These are phyloP conservation scores for Marasmius oreades DNA, from an alignment of 1,284 basidiomycete species.

Conservation along the genomic window DNA sequence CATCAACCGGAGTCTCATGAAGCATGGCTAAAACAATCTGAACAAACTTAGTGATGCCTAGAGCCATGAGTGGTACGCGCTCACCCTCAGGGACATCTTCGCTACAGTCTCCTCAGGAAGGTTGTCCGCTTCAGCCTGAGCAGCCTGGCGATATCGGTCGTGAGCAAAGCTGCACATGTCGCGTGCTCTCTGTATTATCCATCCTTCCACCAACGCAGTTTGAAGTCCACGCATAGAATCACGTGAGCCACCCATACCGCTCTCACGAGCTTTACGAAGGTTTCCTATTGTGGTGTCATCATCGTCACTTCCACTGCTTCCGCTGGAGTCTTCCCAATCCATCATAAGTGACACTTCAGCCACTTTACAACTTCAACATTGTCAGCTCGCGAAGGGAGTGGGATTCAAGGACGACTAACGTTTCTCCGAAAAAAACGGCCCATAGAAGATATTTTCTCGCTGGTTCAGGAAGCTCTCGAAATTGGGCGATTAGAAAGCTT, in stretches of 20 bases:
- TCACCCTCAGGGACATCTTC: constrained; percentile 68
- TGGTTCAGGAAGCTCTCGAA: constrained; percentile 60
- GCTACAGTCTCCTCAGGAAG: constrained; percentile 48
- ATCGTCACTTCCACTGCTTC: constrained; percentile 47
- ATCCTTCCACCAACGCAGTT: constrained; percentile 62
- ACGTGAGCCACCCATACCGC: constrained; percentile 38
- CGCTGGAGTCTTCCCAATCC: constrained; percentile 62
- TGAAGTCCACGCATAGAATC: constrained; percentile 66
- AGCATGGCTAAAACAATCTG: constrained; percentile 73
- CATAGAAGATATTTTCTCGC: constrained; percentile 62
- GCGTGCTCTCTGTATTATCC: constrained; percentile 64
- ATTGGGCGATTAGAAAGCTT: constrained; percentile 55
- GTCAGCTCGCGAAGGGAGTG: constrained; percentile 4
- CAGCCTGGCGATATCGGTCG: constrained; percentile 68
- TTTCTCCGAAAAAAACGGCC: constrained; percentile 69
- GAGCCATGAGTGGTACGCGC: constrained; percentile 11
- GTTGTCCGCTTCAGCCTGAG: constrained; percentile 51
- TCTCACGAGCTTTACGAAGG: constrained; percentile 44
- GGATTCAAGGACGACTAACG: constrained; percentile 34
- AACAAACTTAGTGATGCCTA: background rate
- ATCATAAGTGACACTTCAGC: constrained; percentile 68
- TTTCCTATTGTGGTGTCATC: constrained; percentile 52
- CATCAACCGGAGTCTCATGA: constrained; percentile 54
- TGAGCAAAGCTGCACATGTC: constrained; percentile 75
- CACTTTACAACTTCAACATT: constrained; percentile 53